Evolutionary conservation across 2,329 filamentous ascomycete genomes (phyloP).

Genomic region (Trichoderma koningii): DNA sequence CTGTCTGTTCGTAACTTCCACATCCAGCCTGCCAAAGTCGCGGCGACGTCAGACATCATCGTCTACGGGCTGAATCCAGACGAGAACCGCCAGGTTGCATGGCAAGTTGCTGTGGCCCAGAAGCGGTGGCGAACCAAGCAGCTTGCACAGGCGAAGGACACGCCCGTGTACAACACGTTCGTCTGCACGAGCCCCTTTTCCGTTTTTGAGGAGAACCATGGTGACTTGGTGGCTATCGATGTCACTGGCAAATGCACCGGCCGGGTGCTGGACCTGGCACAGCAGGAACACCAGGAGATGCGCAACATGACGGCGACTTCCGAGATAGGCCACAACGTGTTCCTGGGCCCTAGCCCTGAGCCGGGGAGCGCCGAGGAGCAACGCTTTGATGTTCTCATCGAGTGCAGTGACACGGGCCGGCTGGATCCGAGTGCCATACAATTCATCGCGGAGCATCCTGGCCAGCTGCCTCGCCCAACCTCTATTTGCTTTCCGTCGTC

Average conservation of each 20-base stretch:
- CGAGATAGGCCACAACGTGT: constrained; percentile 87
- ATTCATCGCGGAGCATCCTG: constrained; percentile 59
- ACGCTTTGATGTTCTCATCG: constrained; percentile 82
- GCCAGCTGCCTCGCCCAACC: constrained; percentile 43
- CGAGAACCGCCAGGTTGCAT: constrained; percentile 63
- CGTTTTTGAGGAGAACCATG: constrained; percentile 69
- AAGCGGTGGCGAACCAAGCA: constrained; percentile 69
- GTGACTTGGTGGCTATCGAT: constrained; percentile 74
- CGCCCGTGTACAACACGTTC: constrained; percentile 82
- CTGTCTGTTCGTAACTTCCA: constrained; percentile 98
- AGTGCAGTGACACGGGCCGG: constrained; percentile 82
- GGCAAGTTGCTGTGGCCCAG: constrained; percentile 75
- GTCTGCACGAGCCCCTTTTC: constrained; percentile 65
- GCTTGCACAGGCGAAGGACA: constrained; percentile 54
- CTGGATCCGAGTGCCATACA: constrained; percentile 70
- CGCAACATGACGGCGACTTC: constrained; percentile 87
- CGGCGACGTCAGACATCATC: constrained; percentile 86
- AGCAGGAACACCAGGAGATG: constrained; percentile 90
- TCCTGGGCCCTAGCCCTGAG: constrained; percentile 84
- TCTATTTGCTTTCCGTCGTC: constrained; percentile 83
- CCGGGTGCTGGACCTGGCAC: constrained; percentile 82
- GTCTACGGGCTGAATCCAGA: constrained; percentile 78
- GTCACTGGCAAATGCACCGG: constrained; percentile 71
- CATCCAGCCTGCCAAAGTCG: constrained; percentile 87
- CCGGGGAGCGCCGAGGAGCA: constrained; percentile 58